These are phyloP conservation scores for Zymoseptoria crescenta DNA, from an alignment of 2,329 filamentous ascomycete genomes.

Conservation along the genomic window DNA sequence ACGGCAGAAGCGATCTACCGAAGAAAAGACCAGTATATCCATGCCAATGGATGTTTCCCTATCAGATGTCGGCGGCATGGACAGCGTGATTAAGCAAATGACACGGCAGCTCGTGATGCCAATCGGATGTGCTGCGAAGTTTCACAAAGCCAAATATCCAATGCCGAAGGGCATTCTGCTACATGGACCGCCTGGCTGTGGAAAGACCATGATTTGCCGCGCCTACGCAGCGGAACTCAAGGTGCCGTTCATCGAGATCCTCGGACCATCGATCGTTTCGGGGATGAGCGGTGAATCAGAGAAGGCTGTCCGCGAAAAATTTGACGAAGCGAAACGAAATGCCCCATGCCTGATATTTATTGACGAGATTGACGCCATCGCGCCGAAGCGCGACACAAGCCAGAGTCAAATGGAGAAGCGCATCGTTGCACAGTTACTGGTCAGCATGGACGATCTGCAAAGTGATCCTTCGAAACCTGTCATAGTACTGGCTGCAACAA, in stretches of 20 bases:
- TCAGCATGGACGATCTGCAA: conserved; percentile 74
- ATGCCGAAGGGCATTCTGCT: conserved; percentile 68
- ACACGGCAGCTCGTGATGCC: conserved; percentile 66
- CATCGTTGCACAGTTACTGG: conserved; percentile 73
- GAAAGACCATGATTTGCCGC: conserved; percentile 77
- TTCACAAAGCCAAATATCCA: conserved; percentile 57
- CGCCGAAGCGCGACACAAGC: conserved; percentile 73
- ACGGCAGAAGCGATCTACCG: conserved; percentile 44
- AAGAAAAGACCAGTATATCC: conserved; percentile 38
- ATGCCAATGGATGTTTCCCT: conserved; percentile 62
- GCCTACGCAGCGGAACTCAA: conserved; percentile 69
- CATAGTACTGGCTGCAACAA: conserved; percentile 85
- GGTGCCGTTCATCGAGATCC: conserved; percentile 73
- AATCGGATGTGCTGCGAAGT: conserved; percentile 60
- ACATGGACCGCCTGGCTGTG: conserved; percentile 77
- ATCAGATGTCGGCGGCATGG: conserved; percentile 68
- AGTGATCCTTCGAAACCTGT: conserved; percentile 63
- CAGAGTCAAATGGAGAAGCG: conserved; percentile 85
- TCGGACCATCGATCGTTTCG: conserved; percentile 71
- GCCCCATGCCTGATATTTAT: conserved; percentile 89
- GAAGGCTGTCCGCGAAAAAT: conserved; percentile 75
- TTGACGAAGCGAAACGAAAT: conserved; percentile 77
- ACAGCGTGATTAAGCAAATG: conserved; percentile 61
- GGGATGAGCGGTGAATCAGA: conserved; percentile 87
- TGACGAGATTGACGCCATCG: conserved; percentile 86